A percentile compares a stretch with the other conserved stretches of the same genome.
phyloP scores from a whole-genome alignment of 2,329 filamentous ascomycete species.

The Chaetomium olivaceum region DNA sequence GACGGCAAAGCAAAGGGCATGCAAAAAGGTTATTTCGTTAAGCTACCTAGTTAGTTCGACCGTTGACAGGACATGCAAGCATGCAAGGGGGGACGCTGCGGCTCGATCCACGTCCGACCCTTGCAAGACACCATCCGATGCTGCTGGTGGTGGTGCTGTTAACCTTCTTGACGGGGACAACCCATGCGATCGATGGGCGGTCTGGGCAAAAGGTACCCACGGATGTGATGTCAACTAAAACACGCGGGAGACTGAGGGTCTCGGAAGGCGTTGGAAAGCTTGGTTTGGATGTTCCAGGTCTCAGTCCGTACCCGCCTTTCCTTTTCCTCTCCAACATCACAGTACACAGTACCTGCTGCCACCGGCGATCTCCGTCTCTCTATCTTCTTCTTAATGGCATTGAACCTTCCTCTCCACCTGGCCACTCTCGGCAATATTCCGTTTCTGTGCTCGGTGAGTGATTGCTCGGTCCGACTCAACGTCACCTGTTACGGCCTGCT shows the following conservation, averaged over 20 bases:
- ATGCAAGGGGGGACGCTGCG: neutral
- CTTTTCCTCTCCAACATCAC: neutral
- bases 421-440: neutral
- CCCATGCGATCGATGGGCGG: neutral
- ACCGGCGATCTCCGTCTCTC: neutral
- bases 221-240: neutral
- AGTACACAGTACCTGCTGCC: neutral
- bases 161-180: neutral
- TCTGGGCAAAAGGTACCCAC: neutral
- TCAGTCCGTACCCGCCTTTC: neutral
- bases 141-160: neutral
- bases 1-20: neutral
- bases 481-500: neutral
- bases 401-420: neutral
- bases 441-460: neutral
- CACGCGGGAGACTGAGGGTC: neutral
- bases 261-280: neutral
- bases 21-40: neutral
- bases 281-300: neutral
- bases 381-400: neutral
- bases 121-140: conserved; percentile 1
- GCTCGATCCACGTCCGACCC: neutral
- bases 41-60: neutral
- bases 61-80: neutral
- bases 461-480: neutral